Conservation (phyloP, 768 basidiomycete species). For the Boletus insuetus region DNA sequence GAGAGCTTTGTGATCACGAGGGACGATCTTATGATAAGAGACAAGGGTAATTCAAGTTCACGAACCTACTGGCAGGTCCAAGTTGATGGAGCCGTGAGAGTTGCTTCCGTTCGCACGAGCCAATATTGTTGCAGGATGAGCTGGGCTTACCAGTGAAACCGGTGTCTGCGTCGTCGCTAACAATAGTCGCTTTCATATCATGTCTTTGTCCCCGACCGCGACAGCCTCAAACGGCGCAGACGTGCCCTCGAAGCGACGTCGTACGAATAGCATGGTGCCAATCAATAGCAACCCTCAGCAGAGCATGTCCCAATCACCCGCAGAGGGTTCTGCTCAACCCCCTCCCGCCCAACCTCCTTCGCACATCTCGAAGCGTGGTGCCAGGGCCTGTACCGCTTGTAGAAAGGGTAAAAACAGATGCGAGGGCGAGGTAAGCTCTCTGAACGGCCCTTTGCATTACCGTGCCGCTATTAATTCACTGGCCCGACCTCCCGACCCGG, state of each 20-base stretch:
- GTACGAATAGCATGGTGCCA: constrained; percentile 38
- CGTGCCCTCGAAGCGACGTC: constrained; percentile 53
- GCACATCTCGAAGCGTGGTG: constrained; percentile 90
- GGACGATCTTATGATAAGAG: too few species aligned
- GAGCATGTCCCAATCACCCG: constrained; percentile 35
- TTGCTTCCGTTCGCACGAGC: too few species aligned
- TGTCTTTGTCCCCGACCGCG: constrained; percentile 67
- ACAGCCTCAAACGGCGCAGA: constrained; percentile 58
- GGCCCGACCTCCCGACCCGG: constrained; percentile 73
- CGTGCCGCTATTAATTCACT: constrained; percentile 50
- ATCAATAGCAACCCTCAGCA: constrained; percentile 14
- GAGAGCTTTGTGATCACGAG: too few species aligned
- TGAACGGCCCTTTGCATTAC: constrained; percentile 33
- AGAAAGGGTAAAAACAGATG: constrained; percentile 92
- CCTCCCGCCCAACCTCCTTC: constrained; percentile 33
- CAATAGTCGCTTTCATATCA: constrained; percentile 31
- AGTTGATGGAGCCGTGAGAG: too few species aligned
- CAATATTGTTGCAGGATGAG: neutral
- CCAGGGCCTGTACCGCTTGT: constrained; percentile 84
- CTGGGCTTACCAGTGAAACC: constrained; percentile 7
- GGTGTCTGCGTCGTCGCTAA: constrained; percentile 12
- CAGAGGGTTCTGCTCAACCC: constrained; percentile 31
- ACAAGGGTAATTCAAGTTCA: too few species aligned
- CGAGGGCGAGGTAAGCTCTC: constrained; percentile 75
- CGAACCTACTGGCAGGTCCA: too few species aligned